phyloP scores from a whole-genome alignment of 345 rosid genomes.

The Microcos paniculata region DNA sequence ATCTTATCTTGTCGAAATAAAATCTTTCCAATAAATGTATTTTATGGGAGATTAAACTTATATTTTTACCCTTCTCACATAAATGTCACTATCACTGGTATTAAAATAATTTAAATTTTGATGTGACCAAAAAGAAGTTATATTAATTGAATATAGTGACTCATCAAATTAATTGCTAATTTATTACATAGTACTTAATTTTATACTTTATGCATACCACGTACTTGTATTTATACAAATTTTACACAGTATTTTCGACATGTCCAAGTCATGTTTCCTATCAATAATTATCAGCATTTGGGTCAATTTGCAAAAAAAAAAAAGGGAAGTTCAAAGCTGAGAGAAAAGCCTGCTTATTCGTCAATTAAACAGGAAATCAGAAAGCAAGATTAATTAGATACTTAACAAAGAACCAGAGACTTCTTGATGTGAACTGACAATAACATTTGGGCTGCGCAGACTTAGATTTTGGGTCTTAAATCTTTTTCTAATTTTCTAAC shows the following conservation, averaged over 20 bases:
- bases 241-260: background rate
- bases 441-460: background rate
- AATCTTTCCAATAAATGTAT: no score
- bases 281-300: background rate
- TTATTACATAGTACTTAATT: no score
- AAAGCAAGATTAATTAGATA: background rate
- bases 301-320: background rate
- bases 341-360: background rate
- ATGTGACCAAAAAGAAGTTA: background rate
- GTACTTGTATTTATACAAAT: background rate
- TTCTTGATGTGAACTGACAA: background rate
- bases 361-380: background rate
- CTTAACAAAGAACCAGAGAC: background rate
- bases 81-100: no score
- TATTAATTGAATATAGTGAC: background rate
- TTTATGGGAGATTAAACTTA: no score
- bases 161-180: background rate
- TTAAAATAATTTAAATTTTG: no score
- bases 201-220: no score
- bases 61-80: no score
- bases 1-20: no score
- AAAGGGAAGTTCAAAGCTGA: no score
- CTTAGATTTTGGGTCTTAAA: background rate
- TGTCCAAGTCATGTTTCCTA: slow-evolving; percentile 5
- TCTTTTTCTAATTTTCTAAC: no score